Base-by-base conservation (phyloP, 2,329 filamentous ascomycete genomes). In the Fusarium hainanense region DNA sequence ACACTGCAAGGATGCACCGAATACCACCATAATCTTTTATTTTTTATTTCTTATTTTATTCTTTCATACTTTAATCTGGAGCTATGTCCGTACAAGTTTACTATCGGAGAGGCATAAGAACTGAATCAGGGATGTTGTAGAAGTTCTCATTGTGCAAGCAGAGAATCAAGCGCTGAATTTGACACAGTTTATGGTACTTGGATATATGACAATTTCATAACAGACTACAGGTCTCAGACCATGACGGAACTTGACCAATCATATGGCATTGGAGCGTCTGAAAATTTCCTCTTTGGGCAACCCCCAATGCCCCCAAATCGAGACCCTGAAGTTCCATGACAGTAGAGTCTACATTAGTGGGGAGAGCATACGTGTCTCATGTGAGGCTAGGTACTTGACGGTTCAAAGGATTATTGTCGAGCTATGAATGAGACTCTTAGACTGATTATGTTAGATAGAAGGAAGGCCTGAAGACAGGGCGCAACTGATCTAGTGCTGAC, bases 201-300 rank as follows among this genome's bases (percentile, higher is more conserved):
- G 14, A 27, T 21, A 18, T 20, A 14, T 7, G 10, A 20, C 18
- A n/a, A 27, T 16, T 27, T 23, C 12, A n/a, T 3, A n/a, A 10
- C 16, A 49, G 21, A 16, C 20, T 23, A 9, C 12, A 43, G 16
- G 21, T 23, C 23, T 6, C 34, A 44, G 34, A 43, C 47, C 27
- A 30, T 16, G 18, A 48, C 20, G 4, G 2, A 14, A 8, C 16
- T 42, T 12, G 25, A 18, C 68, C 67, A 70, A 70, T 70, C 54
- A 56, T 12, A 20, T 9, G 6, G 6, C 41, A 30, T n/a, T 25
- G n/a, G 37, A 20, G n/a, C 28, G 28, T 37, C 51, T 40, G 18
- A 43, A 25, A 41, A 14, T 42, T 70, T 21, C 68, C 51, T 4
- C 28, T 70, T 68, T 41, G 4, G 67, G 68, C 10, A 68, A 60